Base-by-base conservation (phyloP, 1,284 basidiomycete species). In the Puccinia polysora region DNA sequence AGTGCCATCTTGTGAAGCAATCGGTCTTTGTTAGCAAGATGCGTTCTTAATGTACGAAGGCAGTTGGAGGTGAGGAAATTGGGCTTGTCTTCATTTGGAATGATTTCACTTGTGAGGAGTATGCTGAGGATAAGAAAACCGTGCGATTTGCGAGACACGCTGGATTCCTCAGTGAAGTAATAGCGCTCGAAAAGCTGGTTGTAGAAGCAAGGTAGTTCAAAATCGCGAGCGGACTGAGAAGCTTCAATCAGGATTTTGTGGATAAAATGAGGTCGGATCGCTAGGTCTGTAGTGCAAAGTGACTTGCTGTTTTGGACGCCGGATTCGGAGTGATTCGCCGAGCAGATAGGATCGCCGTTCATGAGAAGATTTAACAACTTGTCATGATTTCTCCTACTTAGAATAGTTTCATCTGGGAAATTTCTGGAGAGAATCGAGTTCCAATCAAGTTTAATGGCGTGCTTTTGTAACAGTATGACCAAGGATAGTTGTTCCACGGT, bases 1-100 rank as follows among this genome's bases (percentile, higher is more conserved):
- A 36, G 40, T 2, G 67, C 67, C 45, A 50, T 47, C 56, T 60
- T 69, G 43, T 69, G 67, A 34, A 69, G 56, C 18, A 69, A 52
- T 18, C 67, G 43, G 34, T 69, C 56, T 52, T 58, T 49, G 18
- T 34, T 20, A 10, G 67, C 45, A 18, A 60, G 53, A 12, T 69
- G 67, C 14, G 52, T 45, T 15, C 38, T 47, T 0, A 69, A 36
- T 25, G 67, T 60, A n/a, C 60, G 45, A 28, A 60, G 32, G 40
- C 43, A 36, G 36, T 55, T 60, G 12, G n/a, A 15, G 10, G 67
- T 69, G 10, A 69, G 56, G 14, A 59, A 50, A 52, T 40, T 30
- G 3, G 67, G 67, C 32, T 69, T 69, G n/a, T 49, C 28, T 47
- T 49, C 20, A 28, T 49, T 20, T 25, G 55, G n/a, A 38, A 69